A percentile compares a stretch with the other conserved stretches of the same genome.
These are phyloP conservation scores for Lodderomyces oxycetoniae DNA, from an alignment of 1,139 yeast genomes.

Conservation along the genomic window DNA sequence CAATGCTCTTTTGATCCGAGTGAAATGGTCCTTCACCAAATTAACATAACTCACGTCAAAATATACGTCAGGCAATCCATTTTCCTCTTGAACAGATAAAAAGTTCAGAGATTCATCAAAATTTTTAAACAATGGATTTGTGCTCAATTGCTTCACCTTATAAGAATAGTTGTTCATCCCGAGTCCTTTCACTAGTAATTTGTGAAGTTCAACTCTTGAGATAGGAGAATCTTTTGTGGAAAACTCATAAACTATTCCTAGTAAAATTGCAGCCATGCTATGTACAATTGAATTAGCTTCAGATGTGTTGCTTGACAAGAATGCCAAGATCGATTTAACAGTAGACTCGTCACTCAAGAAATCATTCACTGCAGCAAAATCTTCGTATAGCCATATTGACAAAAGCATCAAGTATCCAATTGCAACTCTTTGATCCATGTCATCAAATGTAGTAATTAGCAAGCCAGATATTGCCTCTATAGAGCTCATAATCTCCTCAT, in stretches of 20 bases:
- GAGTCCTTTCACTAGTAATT: constrained; percentile 59
- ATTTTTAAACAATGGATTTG: constrained; percentile 49
- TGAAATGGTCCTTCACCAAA: constrained; percentile 64
- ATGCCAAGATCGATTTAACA: constrained; percentile 63
- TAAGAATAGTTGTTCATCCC: constrained; percentile 79
- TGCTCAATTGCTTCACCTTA: constrained; percentile 69
- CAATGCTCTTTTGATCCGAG: constrained; percentile 65
- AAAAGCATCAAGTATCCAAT: constrained; percentile 76
- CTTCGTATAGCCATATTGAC: constrained; percentile 75
- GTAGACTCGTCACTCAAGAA: constrained; percentile 66
- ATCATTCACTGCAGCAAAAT: constrained; percentile 68
- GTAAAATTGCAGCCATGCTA: constrained; percentile 66
- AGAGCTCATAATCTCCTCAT: constrained; percentile 71
- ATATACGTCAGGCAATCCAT: constrained; percentile 83
- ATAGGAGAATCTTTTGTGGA: constrained; percentile 69
- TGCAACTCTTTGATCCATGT: constrained; percentile 70
- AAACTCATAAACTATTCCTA: constrained; percentile 82
- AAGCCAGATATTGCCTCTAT: constrained; percentile 80
- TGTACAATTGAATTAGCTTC: constrained; percentile 60
- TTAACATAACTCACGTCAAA: constrained; percentile 63
- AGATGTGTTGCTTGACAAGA: constrained; percentile 56
- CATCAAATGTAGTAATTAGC: constrained; percentile 59
- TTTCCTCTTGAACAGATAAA: constrained; percentile 49
- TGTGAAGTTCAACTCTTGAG: constrained; percentile 58
- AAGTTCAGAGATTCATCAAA: constrained; percentile 34